Base-by-base conservation (phyloP, 345 rosid genomes). In the Murraya koenigii region DNA sequence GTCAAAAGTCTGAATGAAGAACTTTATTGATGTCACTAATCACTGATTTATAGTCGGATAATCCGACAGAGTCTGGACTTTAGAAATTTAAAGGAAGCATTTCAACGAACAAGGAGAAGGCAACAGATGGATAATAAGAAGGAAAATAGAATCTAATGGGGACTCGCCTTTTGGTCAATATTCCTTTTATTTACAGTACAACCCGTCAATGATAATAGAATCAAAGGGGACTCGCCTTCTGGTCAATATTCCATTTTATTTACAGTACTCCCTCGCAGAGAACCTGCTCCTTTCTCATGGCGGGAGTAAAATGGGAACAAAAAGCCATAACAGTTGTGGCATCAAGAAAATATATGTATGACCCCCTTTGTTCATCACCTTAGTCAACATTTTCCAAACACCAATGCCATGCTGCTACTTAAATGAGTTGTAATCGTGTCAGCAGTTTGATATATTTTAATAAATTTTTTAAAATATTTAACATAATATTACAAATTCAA, bases 91-190 rank as follows among this genome's bases (percentile, higher is more conserved):
- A 44, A 68, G n/a, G 35, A 69, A 67, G 69, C 72, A 39, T 11
- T 62, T 74, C 66, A 55, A 25, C 67, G 30, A 66, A 39, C 72
- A 71, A 36, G 41, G 66, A 17, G 61, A 25, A 54, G 54, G 56
- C 60, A 71, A 49, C 69, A 8, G 65, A 30, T 22, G 62, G 26
- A 47, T 13, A 14, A 25, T 11, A 44, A 44, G 8, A 28, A 8
- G 28, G 32, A 44, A 26, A 20, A 41, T 13, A 68, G 72, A 17
- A 71, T 17, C n/a, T 1, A 25, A 6, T 54, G 1, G 14, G 6
- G 10, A 33, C 49, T 33, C 49, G 20, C 61, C 41, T 71, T 33
- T 55, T 49, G 33, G 22, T 68, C 56, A 15, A 52, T 19, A 5
- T 5, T 17, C 56, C 56, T 1, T 44, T 69, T 28, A 15, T 4